A percentile compares a stretch with the other conserved stretches of the same genome.
These are phyloP conservation scores for Cryptococcus hybrid DNA, from an alignment of 1,284 basidiomycete species.

Conservation along the genomic window DNA sequence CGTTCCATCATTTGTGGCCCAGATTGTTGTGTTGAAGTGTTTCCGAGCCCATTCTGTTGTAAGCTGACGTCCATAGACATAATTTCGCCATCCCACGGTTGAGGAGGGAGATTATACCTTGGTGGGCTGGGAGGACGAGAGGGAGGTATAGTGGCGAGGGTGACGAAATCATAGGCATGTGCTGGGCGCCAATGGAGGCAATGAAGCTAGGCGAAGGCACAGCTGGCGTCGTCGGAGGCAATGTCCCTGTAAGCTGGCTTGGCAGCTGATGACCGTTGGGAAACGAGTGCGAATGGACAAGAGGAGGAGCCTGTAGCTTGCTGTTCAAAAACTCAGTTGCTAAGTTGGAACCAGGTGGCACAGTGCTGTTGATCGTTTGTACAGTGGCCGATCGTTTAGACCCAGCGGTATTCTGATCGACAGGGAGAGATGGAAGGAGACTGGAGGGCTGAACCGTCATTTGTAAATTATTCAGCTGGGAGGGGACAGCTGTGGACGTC, in stretches of 20 bases:
- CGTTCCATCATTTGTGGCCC: conserved; percentile 9
- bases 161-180: conserved; percentile 44
- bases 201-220: conserved; percentile 26
- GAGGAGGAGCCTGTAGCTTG: conserved; percentile 28
- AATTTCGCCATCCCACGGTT: conserved; percentile 14
- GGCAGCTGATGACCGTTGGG: conserved; percentile 47
- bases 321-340: conserved; percentile 1
- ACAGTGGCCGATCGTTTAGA: conserved; percentile 1
- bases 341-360: neutral
- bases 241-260: conserved; percentile 30
- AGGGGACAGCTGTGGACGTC: conserved; percentile 7
- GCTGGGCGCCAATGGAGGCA: conserved; percentile 25
- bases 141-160: conserved; percentile 39
- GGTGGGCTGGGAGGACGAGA: conserved; percentile 37
- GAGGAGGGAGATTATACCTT: conserved; percentile 20
- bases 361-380: neutral
- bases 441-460: conserved; percentile 8
- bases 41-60: neutral
- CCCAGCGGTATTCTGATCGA: conserved; percentile 13
- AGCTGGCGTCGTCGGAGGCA: conserved; percentile 27
- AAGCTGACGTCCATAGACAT: conserved; percentile 2
- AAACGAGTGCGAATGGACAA: conserved; percentile 49
- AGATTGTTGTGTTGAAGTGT: neutral
- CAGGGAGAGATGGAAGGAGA: conserved; percentile 33
- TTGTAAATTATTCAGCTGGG: conserved; percentile 4